Conservation (phyloP, 2,329 filamentous ascomycete species). For the Sporothrix dimorphospora region DNA sequence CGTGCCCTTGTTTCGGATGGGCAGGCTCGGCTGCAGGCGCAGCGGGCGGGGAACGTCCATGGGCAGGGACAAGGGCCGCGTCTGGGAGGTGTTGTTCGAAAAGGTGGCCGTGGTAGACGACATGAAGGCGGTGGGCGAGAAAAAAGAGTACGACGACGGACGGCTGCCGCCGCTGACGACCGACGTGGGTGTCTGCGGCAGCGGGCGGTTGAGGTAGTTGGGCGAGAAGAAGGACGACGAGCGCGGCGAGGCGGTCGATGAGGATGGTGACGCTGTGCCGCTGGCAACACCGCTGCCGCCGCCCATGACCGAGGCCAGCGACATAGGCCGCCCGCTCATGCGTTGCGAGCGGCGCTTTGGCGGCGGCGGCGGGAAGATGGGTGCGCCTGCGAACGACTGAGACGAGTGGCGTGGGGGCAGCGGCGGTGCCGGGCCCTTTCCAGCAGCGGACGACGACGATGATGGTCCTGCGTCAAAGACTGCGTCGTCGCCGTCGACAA, state of each 20-base stretch:
- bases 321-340: slow-evolving; percentile 18
- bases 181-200: slow-evolving; percentile 27
- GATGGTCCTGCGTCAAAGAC: background rate
- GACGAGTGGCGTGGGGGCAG: background rate
- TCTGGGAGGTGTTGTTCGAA: slow-evolving; percentile 9
- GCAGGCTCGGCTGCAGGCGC: slow-evolving; percentile 26
- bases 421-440: background rate
- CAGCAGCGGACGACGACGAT: background rate
- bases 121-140: slow-evolving; percentile 11
- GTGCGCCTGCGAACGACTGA: slow-evolving; percentile 2
- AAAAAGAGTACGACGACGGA: slow-evolving; percentile 19
- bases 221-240: slow-evolving; percentile 20
- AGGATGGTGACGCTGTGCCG: slow-evolving; percentile 8
- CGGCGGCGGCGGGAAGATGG: slow-evolving; percentile 19
- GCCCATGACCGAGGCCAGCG: slow-evolving; percentile 23
- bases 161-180: slow-evolving; percentile 22
- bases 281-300: background rate
- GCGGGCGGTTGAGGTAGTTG: slow-evolving; percentile 25
- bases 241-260: slow-evolving; percentile 23
- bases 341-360: slow-evolving; percentile 20
- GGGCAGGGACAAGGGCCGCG: background rate
- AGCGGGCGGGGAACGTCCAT: slow-evolving; percentile 24
- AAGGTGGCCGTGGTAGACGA: background rate
- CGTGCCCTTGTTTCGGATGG: background rate
- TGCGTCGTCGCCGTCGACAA: slow-evolving; percentile 5